Conservation (phyloP, 768 basidiomycete species). For the Lyophyllum atratum region DNA sequence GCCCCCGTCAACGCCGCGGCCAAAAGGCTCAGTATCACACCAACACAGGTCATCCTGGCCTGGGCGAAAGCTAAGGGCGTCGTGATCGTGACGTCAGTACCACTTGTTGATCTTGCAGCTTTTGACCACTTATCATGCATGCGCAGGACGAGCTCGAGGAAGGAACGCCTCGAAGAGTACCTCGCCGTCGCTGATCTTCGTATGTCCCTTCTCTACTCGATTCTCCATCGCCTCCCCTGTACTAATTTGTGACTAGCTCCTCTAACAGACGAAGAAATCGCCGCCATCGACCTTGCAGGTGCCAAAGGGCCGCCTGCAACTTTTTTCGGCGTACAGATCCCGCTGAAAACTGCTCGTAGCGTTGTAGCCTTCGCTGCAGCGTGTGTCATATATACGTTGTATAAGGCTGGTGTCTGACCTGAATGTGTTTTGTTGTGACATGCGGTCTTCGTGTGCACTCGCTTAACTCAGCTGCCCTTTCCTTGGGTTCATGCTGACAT, state of each 20-base stretch:
- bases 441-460: too few species aligned
- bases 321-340: neutral
- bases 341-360: neutral
- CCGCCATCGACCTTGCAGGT: constrained; percentile 64
- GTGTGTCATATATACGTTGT: neutral
- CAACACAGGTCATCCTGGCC: constrained; percentile 65
- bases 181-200: constrained; percentile 60
- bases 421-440: too few species aligned
- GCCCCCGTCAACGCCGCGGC: constrained; percentile 53
- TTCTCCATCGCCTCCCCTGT: neutral
- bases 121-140: neutral
- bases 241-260: constrained; percentile 36
- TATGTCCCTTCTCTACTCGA: constrained; percentile 15
- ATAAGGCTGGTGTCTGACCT: too few species aligned
- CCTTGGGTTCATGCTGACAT: too few species aligned
- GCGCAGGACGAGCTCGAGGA: constrained; percentile 59
- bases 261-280: constrained; percentile 58
- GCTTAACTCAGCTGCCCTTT: too few species aligned
- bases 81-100: constrained; percentile 64
- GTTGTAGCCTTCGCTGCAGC: neutral
- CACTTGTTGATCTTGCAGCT: neutral
- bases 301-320: constrained; percentile 47
- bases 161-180: constrained; percentile 66
- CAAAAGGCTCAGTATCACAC: constrained; percentile 51
- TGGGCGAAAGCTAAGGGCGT: constrained; percentile 73